A percentile compares a stretch with the other conserved stretches of the same genome.
Evolutionary conservation across 1,139 yeast species (phyloP).

Genomic region (Pneumocystis wakefieldiae): DNA sequence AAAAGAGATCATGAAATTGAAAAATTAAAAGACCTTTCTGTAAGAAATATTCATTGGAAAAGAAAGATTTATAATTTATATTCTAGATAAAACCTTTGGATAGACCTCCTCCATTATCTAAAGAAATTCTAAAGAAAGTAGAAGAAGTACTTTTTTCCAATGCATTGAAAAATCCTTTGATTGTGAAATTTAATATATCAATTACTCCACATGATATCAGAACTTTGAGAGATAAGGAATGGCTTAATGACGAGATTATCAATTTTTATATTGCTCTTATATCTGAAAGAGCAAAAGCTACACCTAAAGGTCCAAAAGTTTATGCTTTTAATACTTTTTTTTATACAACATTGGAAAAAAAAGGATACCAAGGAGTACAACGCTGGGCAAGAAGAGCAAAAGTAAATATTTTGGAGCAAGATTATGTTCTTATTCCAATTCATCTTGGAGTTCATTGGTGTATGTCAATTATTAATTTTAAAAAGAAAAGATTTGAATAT

Average conservation of each 20-base stretch:
- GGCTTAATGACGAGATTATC: slow-evolving; percentile 87
- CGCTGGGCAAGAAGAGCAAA: slow-evolving; percentile 85
- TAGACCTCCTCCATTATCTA: neutral
- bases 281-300: slow-evolving; percentile 27
- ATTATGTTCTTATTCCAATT: slow-evolving; percentile 64
- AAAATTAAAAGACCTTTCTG: neutral
- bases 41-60: neutral
- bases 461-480: slow-evolving; percentile 59
- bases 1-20: neutral
- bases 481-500: slow-evolving; percentile 43
- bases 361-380: slow-evolving; percentile 70
- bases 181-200: slow-evolving; percentile 39
- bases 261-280: slow-evolving; percentile 63
- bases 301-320: slow-evolving; percentile 25
- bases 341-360: slow-evolving; percentile 45
- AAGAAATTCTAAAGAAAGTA: neutral
- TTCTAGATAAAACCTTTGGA: neutral
- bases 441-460: slow-evolving; percentile 90
- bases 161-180: slow-evolving; percentile 17
- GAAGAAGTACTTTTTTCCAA: neutral
- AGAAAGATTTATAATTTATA: neutral
- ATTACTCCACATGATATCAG: slow-evolving; percentile 50
- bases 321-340: slow-evolving; percentile 60
- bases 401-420: slow-evolving; percentile 47
- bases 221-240: slow-evolving; percentile 53